Conservation (phyloP, 2,329 filamentous ascomycete species). For the Arthrobotrys iridis region DNA sequence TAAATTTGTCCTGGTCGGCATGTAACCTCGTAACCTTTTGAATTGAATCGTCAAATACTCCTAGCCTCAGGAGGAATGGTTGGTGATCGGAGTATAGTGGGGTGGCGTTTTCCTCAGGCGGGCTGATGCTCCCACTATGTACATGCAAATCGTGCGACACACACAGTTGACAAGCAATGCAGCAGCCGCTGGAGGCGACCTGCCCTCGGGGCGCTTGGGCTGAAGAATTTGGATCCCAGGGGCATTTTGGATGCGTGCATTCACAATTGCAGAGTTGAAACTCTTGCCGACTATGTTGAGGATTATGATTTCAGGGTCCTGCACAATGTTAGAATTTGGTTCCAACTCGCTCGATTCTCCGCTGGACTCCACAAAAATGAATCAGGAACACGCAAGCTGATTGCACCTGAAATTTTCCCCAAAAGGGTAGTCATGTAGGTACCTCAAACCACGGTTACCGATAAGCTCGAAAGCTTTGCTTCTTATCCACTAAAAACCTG, state of each 20-base stretch:
- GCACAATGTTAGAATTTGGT: slow-evolving; percentile 20
- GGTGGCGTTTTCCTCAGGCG: slow-evolving; percentile 27
- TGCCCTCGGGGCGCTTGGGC: slow-evolving; percentile 38
- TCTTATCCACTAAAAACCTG: slow-evolving; percentile 44
- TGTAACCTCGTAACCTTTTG: slow-evolving; percentile 22
- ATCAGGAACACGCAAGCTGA: slow-evolving; percentile 52
- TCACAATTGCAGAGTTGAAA: slow-evolving; percentile 14
- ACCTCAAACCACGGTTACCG: slow-evolving; percentile 18
- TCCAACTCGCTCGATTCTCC: slow-evolving; percentile 17
- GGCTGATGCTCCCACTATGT: slow-evolving; percentile 23
- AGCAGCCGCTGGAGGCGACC: slow-evolving; percentile 39
- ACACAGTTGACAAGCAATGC: slow-evolving; percentile 24
- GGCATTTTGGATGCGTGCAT: slow-evolving; percentile 1
- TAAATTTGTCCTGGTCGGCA: slow-evolving; percentile 19
- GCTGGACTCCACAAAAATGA: slow-evolving; percentile 47
- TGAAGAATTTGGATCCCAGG: slow-evolving; percentile 21
- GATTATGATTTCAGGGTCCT: slow-evolving; percentile 48
- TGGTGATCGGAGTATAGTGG: slow-evolving; percentile 24
- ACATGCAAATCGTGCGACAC: slow-evolving; percentile 31
- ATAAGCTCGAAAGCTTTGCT: slow-evolving; percentile 33
- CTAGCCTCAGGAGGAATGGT: not conserved
- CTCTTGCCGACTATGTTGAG: slow-evolving; percentile 35
- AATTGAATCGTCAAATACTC: slow-evolving; percentile 34
- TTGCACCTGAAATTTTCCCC: slow-evolving; percentile 49
- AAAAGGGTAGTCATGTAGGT: slow-evolving; percentile 23